Evolutionary conservation across 768 basidiomycete species (phyloP), one percentile per base, ranked within the genome.

Genomic region (Trametes cinnabarina): DNA sequence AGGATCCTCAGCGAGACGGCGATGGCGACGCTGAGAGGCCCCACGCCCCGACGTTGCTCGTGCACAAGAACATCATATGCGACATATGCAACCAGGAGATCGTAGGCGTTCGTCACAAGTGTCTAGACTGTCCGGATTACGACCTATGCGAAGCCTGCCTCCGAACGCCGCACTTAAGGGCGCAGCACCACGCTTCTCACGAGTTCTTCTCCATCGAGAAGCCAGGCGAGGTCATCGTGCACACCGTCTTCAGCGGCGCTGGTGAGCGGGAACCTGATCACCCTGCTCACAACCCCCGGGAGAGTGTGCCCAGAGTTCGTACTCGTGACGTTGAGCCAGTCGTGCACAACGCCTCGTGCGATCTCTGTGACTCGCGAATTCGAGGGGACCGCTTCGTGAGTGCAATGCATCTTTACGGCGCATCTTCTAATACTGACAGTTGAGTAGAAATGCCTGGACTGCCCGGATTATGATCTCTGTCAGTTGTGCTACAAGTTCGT

Each of bases 391-490:
- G 93, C 43, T 94, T 83, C 75, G 89, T 92, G 32, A 25, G 49
- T 48, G 32, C 32, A 41, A 14, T 8, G 4, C 14, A 39, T 34
- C 34, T 22, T n/a, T 11, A n/a, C 6, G n/a, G 9, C 9, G 4
- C 30, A 11, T 11, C 30, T 6, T 32, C 30, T 11, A 11, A 11
- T 6, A 11, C 30, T 32, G 6, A 32, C 30, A 22, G 25, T 22
- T 52, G 40, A 60, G 25, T 47, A 91, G 88, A 92, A 92, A 86
- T 92, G 90, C 65, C 57, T 85, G 9, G 68, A 74, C 55, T 94
- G 91, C 71, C 90, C 91, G n/a, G 90, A 94, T 66, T 94, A 85
- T 63, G 92, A 94, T 63, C 80, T 85, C 9, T 94, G 92, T 66
- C 66, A 71, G 15, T 71, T 77, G 15, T 94, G 92, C 72, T 91